A percentile compares a stretch with the other conserved stretches of the same genome.
These are phyloP conservation scores for Erythrobasidium yunnanense DNA, from an alignment of 768 basidiomycete species.

Conservation along the genomic window DNA sequence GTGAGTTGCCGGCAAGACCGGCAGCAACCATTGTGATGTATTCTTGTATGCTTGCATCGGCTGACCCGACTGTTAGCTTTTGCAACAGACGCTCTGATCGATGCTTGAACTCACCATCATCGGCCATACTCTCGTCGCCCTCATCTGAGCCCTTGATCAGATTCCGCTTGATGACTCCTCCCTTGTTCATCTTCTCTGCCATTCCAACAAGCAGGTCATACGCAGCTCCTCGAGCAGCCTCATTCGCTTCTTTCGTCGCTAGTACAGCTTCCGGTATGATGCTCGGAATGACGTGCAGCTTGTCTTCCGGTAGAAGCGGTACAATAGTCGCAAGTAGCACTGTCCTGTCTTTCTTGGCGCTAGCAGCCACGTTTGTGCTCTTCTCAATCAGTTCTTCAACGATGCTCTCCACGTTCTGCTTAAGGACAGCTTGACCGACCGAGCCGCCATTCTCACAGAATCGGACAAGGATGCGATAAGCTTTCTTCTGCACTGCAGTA, in stretches of 20 bases:
- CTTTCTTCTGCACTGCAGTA: slow-evolving; percentile 86
- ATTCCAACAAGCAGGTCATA: slow-evolving; percentile 83
- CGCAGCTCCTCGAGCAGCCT: slow-evolving; percentile 74
- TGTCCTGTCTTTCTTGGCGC: slow-evolving; percentile 90
- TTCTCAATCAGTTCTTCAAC: slow-evolving; percentile 58
- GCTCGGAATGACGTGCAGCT: slow-evolving; percentile 72
- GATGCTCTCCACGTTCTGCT: slow-evolving; percentile 51
- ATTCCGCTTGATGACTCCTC: slow-evolving; percentile 67
- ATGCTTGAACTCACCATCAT: slow-evolving; percentile 31
- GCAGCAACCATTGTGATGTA: slow-evolving; percentile 95
- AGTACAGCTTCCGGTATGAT: slow-evolving; percentile 88
- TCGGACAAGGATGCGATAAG: slow-evolving; percentile 74
- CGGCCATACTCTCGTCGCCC: slow-evolving; percentile 46
- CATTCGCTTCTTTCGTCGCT: slow-evolving; percentile 92
- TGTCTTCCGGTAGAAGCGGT: slow-evolving; percentile 55
- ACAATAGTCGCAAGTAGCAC: slow-evolving; percentile 61
- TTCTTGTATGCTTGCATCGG: slow-evolving; percentile 68
- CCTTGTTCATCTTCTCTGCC: slow-evolving; percentile 80
- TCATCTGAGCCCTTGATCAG: slow-evolving; percentile 72
- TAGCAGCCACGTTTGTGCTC: slow-evolving; percentile 57
- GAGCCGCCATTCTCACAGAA: slow-evolving; percentile 49
- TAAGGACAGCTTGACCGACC: slow-evolving; percentile 46
- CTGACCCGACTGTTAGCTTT: slow-evolving; percentile 40
- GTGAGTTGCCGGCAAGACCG: slow-evolving; percentile 72
- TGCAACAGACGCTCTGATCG: not conserved